These are phyloP conservation scores for Russula dissimulans DNA, from an alignment of 768 basidiomycete genomes.

Conservation along the genomic window DNA sequence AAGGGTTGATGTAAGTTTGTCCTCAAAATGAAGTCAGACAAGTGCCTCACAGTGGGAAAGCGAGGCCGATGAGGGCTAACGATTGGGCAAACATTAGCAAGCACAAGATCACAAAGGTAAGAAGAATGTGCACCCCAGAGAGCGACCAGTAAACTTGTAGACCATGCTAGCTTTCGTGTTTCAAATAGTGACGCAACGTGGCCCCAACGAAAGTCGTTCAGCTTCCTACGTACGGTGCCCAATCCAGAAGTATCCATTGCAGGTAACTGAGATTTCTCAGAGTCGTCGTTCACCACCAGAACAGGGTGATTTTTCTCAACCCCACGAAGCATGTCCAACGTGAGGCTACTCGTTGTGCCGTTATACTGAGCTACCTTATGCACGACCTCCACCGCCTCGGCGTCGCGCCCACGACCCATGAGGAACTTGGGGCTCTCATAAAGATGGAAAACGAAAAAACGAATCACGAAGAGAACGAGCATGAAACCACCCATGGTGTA, in stretches of 20 bases:
- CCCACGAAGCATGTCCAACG: constrained; percentile 39
- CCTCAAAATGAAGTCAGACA: background rate
- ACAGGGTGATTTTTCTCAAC: constrained; percentile 11
- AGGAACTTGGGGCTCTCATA: constrained; percentile 66
- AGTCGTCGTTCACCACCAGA: constrained; percentile 1
- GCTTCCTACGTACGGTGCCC: constrained; percentile 33
- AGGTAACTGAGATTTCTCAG: constrained; percentile 12
- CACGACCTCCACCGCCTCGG: constrained; percentile 50
- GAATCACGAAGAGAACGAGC: constrained; percentile 49
- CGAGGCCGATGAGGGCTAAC: constrained; percentile 64
- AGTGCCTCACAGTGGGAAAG: constrained; percentile 51
- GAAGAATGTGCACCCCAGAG: constrained; percentile 37
- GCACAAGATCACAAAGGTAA: background rate
- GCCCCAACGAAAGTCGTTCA: constrained; percentile 31
- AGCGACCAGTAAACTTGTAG: constrained; percentile 41
- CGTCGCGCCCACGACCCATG: constrained; percentile 57
- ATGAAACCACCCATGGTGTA: constrained; percentile 65
- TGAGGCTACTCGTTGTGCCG: constrained; percentile 39
- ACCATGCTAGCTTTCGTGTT: constrained; percentile 40
- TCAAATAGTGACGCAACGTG: constrained; percentile 44
- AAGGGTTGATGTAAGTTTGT: background rate
- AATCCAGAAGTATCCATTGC: constrained; percentile 29
- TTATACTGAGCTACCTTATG: constrained; percentile 56
- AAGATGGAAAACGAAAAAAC: constrained; percentile 59
- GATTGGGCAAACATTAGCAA: background rate